phyloP scores from a whole-genome alignment of 768 basidiomycete species.

The Xerocomellus intermedius region DNA sequence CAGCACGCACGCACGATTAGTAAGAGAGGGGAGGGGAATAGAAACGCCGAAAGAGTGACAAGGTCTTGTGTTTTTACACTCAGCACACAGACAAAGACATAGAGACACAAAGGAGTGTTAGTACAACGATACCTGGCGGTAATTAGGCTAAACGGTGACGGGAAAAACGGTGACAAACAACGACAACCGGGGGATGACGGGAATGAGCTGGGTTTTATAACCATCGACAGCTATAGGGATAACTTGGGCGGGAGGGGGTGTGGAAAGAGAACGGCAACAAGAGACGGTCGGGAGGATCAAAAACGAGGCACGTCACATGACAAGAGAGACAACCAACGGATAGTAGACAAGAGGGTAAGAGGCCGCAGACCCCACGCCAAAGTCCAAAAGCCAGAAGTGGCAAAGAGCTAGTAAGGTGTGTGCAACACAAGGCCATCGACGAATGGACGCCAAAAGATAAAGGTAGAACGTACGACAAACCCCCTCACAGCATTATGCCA shows the following conservation, averaged over 20 bases:
- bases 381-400: constrained; percentile 13
- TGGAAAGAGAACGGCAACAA: constrained; percentile 3
- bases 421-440: constrained; percentile 9
- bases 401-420: constrained; percentile 10
- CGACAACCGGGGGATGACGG: background rate
- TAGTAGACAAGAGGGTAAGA: constrained; percentile 9
- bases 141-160: constrained; percentile 13
- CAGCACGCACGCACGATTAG: background rate
- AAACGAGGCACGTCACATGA: constrained; percentile 12
- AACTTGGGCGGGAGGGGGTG: constrained; percentile 2
- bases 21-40: background rate
- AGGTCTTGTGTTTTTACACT: constrained; percentile 14
- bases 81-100: constrained; percentile 2
- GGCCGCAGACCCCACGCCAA: constrained; percentile 10
- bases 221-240: constrained; percentile 16
- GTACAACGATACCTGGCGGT: constrained; percentile 23
- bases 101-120: constrained; percentile 23
- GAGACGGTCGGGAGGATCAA: constrained; percentile 5
- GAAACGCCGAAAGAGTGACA: constrained; percentile 6
- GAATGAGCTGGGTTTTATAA: constrained; percentile 5
- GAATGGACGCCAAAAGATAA: background rate
- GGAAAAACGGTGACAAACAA: constrained; percentile 5
- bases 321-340: constrained; percentile 14
- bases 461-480: constrained; percentile 4
- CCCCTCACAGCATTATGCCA: constrained; percentile 37